Base-by-base conservation (phyloP, 768 basidiomycete species). In the Pholiota molesta region DNA sequence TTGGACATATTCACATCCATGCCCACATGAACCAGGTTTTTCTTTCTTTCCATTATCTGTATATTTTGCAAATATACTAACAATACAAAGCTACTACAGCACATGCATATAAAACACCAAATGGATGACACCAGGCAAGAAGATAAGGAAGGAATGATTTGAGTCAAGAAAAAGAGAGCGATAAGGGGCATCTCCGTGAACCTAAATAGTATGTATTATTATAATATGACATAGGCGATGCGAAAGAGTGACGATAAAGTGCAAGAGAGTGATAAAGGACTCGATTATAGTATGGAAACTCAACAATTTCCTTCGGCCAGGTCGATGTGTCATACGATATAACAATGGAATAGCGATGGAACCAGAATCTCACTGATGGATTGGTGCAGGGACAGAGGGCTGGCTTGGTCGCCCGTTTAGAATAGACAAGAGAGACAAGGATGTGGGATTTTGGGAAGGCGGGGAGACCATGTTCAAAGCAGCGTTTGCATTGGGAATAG, bases 361-460 rank as follows among this genome's bases (percentile, higher is more conserved):
- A 49, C 16, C 51, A 37, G 45, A 26, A 13, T 29, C 31, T 65
- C 52, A 65, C 51, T 55, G 61, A 52, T 62, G 63, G 29, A 47
- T 39, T 16, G 55, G 61, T 31, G 60, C 56, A 57, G 61, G 56
- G 40, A 44, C 55, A 55, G 53, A 35, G 53, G 59, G 57, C 29
- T 64, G 61, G 40, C 29, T 58, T 33, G 62, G 65, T 61, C 64
- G 65, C 47, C 69, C 68, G 45, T 73, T 74, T 21, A 75, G 65
- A 61, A 75, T 71, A 29, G 74, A 73, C 40, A 75, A 55, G 28
- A 75, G 65, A 8, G 69, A 61, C 56, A 65, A 57, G 19, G 71
- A 65, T 39, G 67, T 62, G 14, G 60, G 44, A 47, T 65, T 66
- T 14, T 47, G 53, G 9, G 57, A 31, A 31, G 31, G 53, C 57